These are phyloP conservation scores for Sphagnum contortum DNA, from an alignment of 225 moss, liverwort and hornwort species.

Conservation along the genomic window DNA sequence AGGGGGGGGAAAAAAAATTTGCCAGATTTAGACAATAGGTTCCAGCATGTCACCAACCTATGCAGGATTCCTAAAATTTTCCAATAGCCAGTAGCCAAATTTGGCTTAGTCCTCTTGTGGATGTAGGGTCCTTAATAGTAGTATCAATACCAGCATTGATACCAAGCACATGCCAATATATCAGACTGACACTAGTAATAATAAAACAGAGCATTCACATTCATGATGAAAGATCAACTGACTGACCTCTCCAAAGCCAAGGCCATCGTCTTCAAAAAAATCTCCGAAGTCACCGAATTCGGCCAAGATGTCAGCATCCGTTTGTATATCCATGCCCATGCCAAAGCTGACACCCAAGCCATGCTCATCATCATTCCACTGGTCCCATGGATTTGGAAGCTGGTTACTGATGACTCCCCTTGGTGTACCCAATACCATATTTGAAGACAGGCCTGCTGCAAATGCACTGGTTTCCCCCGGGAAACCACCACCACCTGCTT, in stretches of 20 bases:
- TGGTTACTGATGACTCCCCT: constrained; percentile 56
- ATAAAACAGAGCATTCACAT: too few relatives aligned
- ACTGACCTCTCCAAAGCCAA: constrained; percentile 95
- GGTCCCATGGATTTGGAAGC: constrained; percentile 86
- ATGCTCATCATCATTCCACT: constrained; percentile 60
- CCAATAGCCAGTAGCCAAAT: too few relatives aligned
- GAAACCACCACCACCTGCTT: constrained; percentile 41
- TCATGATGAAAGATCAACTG: too few relatives aligned
- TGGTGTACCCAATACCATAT: constrained; percentile 61
- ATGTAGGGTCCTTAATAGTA: too few relatives aligned
- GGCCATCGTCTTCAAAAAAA: constrained; percentile 93
- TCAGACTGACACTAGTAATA: too few relatives aligned
- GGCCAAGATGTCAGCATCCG: constrained; percentile 94
- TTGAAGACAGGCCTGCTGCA: constrained; percentile 45
- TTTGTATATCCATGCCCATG: constrained; percentile 84
- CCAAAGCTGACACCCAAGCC: constrained; percentile 77
- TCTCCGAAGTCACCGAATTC: constrained; percentile 99
- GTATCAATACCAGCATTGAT: too few relatives aligned
- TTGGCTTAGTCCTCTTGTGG: too few relatives aligned
- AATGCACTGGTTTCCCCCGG: constrained; percentile 54
- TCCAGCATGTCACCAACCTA: too few relatives aligned
- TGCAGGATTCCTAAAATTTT: too few relatives aligned
- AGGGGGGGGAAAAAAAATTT: too few relatives aligned
- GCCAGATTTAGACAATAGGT: too few relatives aligned
- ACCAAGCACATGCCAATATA: too few relatives aligned